A percentile compares a stretch with the other conserved stretches of the same genome.
These are phyloP conservation scores for Corinectria fuckeliana DNA, from an alignment of 2,329 filamentous ascomycete genomes.

Conservation along the genomic window DNA sequence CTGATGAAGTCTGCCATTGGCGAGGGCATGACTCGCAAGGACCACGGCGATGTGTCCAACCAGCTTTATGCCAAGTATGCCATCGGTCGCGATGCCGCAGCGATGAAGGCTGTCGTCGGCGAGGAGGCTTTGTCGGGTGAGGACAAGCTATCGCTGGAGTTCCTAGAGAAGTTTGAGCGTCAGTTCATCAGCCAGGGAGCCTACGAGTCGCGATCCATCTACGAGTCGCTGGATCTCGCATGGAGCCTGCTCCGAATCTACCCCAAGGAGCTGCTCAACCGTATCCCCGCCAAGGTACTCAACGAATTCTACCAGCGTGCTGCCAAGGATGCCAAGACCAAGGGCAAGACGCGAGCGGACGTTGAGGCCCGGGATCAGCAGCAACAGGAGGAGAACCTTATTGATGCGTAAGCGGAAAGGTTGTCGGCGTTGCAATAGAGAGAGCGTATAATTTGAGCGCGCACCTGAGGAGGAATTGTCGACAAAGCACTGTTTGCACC, in stretches of 20 bases:
- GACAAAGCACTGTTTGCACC: conserved; percentile 33
- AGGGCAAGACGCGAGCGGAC: conserved; percentile 62
- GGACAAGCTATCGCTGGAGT: conserved; percentile 97
- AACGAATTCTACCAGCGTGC: conserved; percentile 83
- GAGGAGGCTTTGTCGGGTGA: conserved; percentile 95
- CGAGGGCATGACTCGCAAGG: conserved; percentile 93
- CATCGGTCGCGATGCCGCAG: conserved; percentile 95
- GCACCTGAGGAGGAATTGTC: conserved; percentile 29
- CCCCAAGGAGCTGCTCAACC: conserved; percentile 97
- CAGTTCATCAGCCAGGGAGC: conserved; percentile 91
- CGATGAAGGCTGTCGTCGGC: conserved; percentile 99
- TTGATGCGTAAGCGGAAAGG: conserved; percentile 57
- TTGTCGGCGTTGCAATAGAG: conserved; percentile 34
- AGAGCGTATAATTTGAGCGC: conserved; percentile 37
- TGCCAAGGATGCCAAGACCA: conserved; percentile 66
- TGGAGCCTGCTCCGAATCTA: conserved; percentile 97
- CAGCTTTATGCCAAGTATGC: conserved; percentile 99
- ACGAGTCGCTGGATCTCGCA: conserved; percentile 91
- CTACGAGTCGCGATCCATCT: conserved; percentile 91
- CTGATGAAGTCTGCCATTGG: conserved; percentile 99
- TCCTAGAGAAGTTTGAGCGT: conserved; percentile 97
- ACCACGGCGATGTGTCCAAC: conserved; percentile 98
- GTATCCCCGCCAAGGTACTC: conserved; percentile 83
- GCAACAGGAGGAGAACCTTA: conserved; percentile 63
- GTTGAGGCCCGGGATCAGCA: conserved; percentile 47